Conservation (phyloP, 78 protist species). For the Mantamonas sphyraenae region DNA sequence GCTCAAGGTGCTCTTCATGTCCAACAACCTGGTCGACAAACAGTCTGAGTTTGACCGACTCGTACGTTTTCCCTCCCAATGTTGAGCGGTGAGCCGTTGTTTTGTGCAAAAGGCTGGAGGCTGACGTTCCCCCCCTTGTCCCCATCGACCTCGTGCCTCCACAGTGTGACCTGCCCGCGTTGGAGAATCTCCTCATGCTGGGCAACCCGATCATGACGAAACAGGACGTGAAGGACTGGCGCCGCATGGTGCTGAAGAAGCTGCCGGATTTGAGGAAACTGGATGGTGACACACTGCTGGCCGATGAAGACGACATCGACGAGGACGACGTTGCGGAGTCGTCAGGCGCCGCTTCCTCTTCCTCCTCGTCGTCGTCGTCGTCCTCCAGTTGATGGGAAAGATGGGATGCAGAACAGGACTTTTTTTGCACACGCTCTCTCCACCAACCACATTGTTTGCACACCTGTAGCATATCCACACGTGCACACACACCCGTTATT, state of each 20-base stretch:
- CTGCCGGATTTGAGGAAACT: conserved; percentile 26
- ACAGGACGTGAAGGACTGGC: neutral
- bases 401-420: too few relatives aligned
- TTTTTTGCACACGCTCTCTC: too few relatives aligned
- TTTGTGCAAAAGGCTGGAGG: neutral
- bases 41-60: conserved; percentile 36
- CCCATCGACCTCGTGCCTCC: too few relatives aligned
- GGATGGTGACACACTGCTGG: conserved; percentile 32
- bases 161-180: conserved; percentile 12
- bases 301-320: conserved; percentile 8
- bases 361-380: too few relatives aligned
- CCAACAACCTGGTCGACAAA: conserved; percentile 30
- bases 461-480: too few relatives aligned
- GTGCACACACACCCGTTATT: too few relatives aligned
- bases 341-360: too few relatives aligned
- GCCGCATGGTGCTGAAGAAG: conserved; percentile 12
- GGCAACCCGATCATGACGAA: conserved; percentile 24
- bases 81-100: neutral
- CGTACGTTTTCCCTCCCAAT: neutral
- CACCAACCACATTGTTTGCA: too few relatives aligned
- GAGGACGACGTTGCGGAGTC: neutral
- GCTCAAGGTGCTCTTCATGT: conserved; percentile 41
- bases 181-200: conserved; percentile 19
- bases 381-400: too few relatives aligned
- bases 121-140: neutral